Conservation (phyloP, 257 asterid genomes). For the Scutellaria galericulata region DNA sequence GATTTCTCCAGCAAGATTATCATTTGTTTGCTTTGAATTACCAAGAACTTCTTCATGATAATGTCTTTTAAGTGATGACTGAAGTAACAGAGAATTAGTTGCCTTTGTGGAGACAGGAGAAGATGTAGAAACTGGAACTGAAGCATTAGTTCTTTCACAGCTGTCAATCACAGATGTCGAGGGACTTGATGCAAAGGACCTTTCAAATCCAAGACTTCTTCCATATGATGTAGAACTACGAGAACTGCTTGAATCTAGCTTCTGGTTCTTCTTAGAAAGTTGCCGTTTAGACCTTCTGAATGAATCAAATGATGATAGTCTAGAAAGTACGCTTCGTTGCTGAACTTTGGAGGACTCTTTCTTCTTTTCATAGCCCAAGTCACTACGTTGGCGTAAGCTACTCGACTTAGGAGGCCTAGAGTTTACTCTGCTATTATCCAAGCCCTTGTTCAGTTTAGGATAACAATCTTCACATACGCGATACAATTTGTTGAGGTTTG, state of each 20-base stretch:
- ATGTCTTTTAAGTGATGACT: slow-evolving; percentile 41
- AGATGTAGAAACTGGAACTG: slow-evolving; percentile 49
- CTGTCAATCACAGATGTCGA: slow-evolving; percentile 45
- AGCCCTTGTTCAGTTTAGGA: slow-evolving; percentile 54
- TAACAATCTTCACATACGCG: slow-evolving; percentile 75
- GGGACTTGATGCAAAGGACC: slow-evolving; percentile 45
- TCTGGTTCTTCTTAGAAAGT: slow-evolving; percentile 42
- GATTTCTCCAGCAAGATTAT: slow-evolving; percentile 53
- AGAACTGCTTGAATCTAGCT: slow-evolving; percentile 37
- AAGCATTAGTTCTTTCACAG: slow-evolving; percentile 46
- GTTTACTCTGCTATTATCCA: slow-evolving; percentile 38
- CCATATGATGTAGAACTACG: slow-evolving; percentile 36
- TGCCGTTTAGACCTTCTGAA: slow-evolving; percentile 43
- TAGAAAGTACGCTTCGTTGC: slow-evolving; percentile 44
- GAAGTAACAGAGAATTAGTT: slow-evolving; percentile 36
- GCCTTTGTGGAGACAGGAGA: slow-evolving; percentile 53
- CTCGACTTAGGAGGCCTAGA: slow-evolving; percentile 55
- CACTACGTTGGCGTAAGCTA: slow-evolving; percentile 34
- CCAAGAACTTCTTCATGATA: slow-evolving; percentile 44
- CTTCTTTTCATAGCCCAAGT: slow-evolving; percentile 34
- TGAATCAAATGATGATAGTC: slow-evolving; percentile 62
- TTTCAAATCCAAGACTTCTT: slow-evolving; percentile 39
- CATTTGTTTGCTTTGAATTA: slow-evolving; percentile 48
- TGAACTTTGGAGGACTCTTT: slow-evolving; percentile 30
- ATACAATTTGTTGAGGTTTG: slow-evolving; percentile 50